Evolutionary conservation across 2,329 filamentous ascomycete species (phyloP).

Genomic region (Chaetothyriales sp.): DNA sequence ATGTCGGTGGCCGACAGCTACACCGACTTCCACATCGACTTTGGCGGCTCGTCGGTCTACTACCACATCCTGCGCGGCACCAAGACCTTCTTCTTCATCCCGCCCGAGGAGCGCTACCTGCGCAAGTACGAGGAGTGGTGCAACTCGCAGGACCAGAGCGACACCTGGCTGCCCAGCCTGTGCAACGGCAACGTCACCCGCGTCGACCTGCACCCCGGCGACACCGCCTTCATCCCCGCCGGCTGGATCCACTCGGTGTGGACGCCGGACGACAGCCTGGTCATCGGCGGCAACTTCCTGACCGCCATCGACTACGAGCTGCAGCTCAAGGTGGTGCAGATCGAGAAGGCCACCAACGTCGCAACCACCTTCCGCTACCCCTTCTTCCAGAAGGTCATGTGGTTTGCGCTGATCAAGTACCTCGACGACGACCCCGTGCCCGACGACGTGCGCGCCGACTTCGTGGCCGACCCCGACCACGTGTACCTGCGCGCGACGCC

Average conservation of each 20-base stretch:
- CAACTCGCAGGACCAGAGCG: conserved; percentile 51
- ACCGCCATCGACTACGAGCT: conserved; percentile 52
- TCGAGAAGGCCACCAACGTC: conserved; percentile 55
- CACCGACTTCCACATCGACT: conserved; percentile 60
- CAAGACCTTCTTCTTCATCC: conserved; percentile 60
- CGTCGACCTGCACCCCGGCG: conserved; percentile 51
- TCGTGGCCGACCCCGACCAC: conserved; percentile 40
- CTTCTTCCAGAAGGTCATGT: conserved; percentile 54
- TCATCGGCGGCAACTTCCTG: conserved; percentile 59
- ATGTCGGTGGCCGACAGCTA: conserved; percentile 61
- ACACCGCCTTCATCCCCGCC: conserved; percentile 58
- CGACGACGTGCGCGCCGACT: conserved; percentile 38
- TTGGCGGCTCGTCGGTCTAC: conserved; percentile 56
- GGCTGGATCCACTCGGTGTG: conserved; percentile 62
- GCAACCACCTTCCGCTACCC: conserved; percentile 54
- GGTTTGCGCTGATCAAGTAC: conserved; percentile 53
- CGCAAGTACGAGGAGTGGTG: conserved; percentile 62
- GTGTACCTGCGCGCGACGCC: conserved; percentile 41
- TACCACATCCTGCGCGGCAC: conserved; percentile 56
- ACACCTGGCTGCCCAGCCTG: conserved; percentile 50
- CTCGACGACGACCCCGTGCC: conserved; percentile 52
- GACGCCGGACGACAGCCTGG: conserved; percentile 55
- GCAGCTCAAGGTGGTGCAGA: conserved; percentile 52
- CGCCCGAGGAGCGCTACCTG: conserved; percentile 52
- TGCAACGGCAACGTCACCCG: conserved; percentile 51